Conservation (phyloP, 2,329 filamentous ascomycete genomes). For the Anisogramma anomala region DNA sequence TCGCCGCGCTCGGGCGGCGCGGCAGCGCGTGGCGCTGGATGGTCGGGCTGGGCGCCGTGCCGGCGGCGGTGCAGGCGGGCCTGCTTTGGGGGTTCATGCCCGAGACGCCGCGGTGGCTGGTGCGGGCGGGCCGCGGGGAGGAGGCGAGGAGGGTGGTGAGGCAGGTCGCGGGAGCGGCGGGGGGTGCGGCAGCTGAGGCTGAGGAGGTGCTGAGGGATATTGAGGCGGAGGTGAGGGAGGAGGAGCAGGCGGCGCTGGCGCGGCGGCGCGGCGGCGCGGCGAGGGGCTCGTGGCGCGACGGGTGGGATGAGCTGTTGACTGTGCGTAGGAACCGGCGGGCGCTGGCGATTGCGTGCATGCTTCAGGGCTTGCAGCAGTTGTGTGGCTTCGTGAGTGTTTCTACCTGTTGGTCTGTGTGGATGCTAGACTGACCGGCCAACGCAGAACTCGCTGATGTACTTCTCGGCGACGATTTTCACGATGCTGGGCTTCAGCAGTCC, state of each 20-base stretch:
- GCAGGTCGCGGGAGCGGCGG: conserved; percentile 45
- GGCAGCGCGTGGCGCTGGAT: conserved; percentile 75
- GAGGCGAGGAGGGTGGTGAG: conserved; percentile 55
- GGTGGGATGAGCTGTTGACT: conserved; percentile 42
- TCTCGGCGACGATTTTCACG: conserved; percentile 70
- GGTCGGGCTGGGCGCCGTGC: conserved; percentile 72
- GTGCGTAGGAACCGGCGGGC: conserved; percentile 60
- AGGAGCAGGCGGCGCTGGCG: conserved; percentile 43
- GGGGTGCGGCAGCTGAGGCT: conserved; percentile 33
- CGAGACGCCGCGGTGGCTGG: conserved; percentile 81
- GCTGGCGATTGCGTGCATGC: conserved; percentile 69
- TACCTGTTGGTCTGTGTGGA: not conserved
- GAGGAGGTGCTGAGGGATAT: conserved; percentile 56
- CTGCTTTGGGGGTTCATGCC: conserved; percentile 59
- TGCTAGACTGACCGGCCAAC: conserved; percentile 5
- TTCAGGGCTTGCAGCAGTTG: conserved; percentile 80
- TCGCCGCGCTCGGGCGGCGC: conserved; percentile 43
- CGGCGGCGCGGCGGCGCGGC: conserved; percentile 23
- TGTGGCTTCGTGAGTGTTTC: conserved; percentile 58
- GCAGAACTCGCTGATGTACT: conserved; percentile 85
- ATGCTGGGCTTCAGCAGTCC: conserved; percentile 68
- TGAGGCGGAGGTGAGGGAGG: conserved; percentile 61
- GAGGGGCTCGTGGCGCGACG: conserved; percentile 28
- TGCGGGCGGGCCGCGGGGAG: conserved; percentile 51
- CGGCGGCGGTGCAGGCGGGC: conserved; percentile 58